Base-by-base conservation (phyloP, 108 stramenopile genomes). In the Cylindrotheca fusiformis region DNA sequence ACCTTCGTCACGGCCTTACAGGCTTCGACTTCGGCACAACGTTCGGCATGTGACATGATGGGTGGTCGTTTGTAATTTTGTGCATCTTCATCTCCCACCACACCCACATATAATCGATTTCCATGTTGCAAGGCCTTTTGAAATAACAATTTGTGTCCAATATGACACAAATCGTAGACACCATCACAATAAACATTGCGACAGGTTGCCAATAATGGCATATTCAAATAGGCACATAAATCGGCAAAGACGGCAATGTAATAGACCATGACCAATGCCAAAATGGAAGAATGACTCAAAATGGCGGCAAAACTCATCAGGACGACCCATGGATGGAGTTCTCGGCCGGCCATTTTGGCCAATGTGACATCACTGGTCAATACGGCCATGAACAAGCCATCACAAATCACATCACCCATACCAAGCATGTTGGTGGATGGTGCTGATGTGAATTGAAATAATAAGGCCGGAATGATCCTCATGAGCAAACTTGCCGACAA, bases 1-100 rank as follows among this genome's bases (percentile, higher is more conserved):
- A 95, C 91, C 65, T 93, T 95, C 3, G 91, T 92, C 33, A 95
- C 94, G 46, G 85, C 84, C 63, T 95, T 95, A 76, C 90, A 91
- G 3, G 84, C 91, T 77, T 90, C 89, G 10, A 95, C 94, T 69
- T 92, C 94, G 22, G 91, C 94, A 67, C 89, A 91, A 33, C 94
- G 80, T 78, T 95, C 94, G 28, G 66, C 85, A 23, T 71, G 74
- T 20, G 81, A 77, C 94, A 95, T 95, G 53, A 95, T 91, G 31
- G 94, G 94, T 36, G 89, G 89, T 52, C 94, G 81, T 64, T 95
- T 95, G 78, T 95, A 95, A 3, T 65, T 63, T 22, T 79, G 62
- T 60, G 90, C 90, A 65, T 95, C 94, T 55, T 87, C 75, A 71
- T 95, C 94, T 17, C 85, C 87, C 24, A 90, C 88, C 18, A 95